Percentiles rank a stretch among this genome's conserved stretches.
phyloP scores from a whole-genome alignment of 345 rosid genomes.

The Eucalyptus erythrocorys region DNA sequence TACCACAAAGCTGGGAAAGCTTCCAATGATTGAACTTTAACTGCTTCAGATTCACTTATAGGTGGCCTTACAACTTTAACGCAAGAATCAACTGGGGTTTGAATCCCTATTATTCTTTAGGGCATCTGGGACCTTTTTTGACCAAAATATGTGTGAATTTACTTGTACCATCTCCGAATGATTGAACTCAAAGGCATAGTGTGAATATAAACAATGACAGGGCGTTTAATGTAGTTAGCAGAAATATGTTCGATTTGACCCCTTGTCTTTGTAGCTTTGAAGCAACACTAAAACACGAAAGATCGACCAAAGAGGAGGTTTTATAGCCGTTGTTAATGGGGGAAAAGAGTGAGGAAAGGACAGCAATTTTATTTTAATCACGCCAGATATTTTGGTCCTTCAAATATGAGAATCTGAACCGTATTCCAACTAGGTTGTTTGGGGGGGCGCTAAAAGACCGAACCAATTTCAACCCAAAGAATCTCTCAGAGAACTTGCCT shows the following conservation, averaged over 20 bases:
- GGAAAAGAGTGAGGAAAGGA: not conserved
- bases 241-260: not conserved
- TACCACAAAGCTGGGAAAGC: not conserved
- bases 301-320: not conserved
- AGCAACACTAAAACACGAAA: not conserved
- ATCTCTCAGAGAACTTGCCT: not conserved
- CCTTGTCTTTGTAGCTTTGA: not conserved
- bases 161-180: not conserved
- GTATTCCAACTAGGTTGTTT: too few species aligned
- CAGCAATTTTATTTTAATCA: not conserved
- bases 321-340: not conserved
- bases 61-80: not conserved
- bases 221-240: not conserved
- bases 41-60: not conserved
- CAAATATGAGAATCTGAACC: not conserved
- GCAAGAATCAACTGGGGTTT: not conserved
- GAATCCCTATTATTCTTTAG: not conserved
- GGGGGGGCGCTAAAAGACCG: not conserved
- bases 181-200: not conserved
- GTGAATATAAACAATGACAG: not conserved
- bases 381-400: not conserved
- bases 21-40: not conserved
- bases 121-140: not conserved
- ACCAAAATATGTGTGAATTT: not conserved
- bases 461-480: not conserved